phyloP scores from a whole-genome alignment of 257 asterid species.

The Solanum virginianum region DNA sequence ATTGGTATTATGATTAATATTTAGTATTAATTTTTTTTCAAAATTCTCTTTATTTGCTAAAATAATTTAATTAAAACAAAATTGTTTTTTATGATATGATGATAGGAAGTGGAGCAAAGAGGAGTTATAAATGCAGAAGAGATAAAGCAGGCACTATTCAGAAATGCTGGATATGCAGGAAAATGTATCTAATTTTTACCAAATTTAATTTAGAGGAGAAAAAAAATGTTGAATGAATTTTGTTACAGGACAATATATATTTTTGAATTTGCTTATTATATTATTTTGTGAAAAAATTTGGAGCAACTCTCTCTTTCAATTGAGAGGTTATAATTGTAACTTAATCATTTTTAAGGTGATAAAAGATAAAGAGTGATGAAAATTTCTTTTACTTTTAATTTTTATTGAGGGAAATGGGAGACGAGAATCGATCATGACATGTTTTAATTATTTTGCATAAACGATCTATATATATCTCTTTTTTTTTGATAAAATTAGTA shows the following conservation, averaged over 20 bases:
- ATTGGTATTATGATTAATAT: background rate
- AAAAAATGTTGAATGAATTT: background rate
- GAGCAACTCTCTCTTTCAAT: background rate
- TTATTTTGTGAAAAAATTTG: background rate
- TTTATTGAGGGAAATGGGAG: too few species aligned
- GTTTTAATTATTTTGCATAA: too few species aligned
- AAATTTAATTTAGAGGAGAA: background rate
- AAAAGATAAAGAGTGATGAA: too few species aligned
- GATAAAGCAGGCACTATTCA: conserved; percentile 32
- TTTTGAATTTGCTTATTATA: background rate
- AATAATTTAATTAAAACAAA: background rate
- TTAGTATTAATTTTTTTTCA: fast-evolving
- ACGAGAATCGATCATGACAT: too few species aligned
- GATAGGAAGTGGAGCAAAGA: conserved; percentile 25
- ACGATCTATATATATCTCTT: too few species aligned
- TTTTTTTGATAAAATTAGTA: too few species aligned
- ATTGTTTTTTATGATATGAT: background rate
- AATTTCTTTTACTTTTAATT: too few species aligned
- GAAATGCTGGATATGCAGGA: conserved; percentile 48
- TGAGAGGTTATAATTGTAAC: background rate
- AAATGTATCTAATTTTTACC: conserved; percentile 12
- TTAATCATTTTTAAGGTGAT: background rate
- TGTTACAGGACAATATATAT: background rate
- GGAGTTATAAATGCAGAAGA: conserved; percentile 23
- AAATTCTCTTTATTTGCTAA: fast-evolving